Conservation (phyloP, 495 filamentous ascomycete species). For the Penicillium riverlandense region DNA sequence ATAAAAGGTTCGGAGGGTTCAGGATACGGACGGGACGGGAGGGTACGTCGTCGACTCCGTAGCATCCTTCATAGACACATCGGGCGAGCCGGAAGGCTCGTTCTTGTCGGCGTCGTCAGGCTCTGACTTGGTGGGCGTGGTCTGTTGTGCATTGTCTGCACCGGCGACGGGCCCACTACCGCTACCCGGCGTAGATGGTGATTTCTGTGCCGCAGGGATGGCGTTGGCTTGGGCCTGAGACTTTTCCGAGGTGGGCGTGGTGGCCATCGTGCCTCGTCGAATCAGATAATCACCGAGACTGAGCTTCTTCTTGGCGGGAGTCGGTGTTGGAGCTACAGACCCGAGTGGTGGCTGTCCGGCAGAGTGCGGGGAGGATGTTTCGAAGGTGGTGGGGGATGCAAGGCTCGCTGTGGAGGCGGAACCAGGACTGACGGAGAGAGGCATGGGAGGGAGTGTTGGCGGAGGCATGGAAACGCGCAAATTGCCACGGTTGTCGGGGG, state of each 20-base stretch:
- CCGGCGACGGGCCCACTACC: constrained; percentile 3
- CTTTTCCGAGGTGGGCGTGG: constrained; percentile 34
- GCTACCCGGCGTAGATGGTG: constrained; percentile 13
- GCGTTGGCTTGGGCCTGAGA: constrained; percentile 20
- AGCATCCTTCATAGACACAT: constrained; percentile 29
- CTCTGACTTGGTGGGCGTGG: constrained; percentile 8
- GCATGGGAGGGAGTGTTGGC: constrained; percentile 10
- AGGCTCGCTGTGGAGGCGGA: constrained; percentile 22
- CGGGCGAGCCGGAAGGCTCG: constrained; percentile 11
- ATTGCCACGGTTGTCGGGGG: constrained; percentile 17
- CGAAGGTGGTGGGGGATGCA: constrained; percentile 26
- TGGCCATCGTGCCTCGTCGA: constrained; percentile 36
- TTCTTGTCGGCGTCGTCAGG: constrained; percentile 6
- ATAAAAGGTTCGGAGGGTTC: background rate
- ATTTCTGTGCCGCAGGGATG: constrained; percentile 17
- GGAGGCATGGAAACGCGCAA: constrained; percentile 36
- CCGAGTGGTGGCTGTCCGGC: constrained; percentile 13
- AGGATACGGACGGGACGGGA: constrained; percentile 21
- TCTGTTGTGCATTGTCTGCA: constrained; percentile 6
- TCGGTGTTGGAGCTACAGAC: constrained; percentile 39
- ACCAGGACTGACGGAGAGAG: constrained; percentile 24
- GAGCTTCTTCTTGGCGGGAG: constrained; percentile 57
- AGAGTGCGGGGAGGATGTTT: constrained; percentile 17
- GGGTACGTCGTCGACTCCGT: constrained; percentile 20
- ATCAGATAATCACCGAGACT: constrained; percentile 62